phyloP scores from a whole-genome alignment of 1,284 basidiomycete genomes.

The Sporisorium scitamineum region DNA sequence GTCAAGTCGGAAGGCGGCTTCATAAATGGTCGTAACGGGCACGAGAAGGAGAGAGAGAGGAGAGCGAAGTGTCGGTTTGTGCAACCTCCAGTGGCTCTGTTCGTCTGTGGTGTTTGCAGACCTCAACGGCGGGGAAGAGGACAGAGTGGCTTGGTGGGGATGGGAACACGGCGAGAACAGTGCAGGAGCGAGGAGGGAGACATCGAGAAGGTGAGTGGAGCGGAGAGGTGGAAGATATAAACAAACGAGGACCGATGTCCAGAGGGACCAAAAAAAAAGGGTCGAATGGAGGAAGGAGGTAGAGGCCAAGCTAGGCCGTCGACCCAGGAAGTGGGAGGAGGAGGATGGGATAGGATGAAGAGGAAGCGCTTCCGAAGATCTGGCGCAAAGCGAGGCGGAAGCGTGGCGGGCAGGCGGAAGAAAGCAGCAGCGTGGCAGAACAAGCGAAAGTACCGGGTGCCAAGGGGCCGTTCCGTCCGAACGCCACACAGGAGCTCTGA shows the following conservation, averaged over 20 bases:
- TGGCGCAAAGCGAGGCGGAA: constrained; percentile 12
- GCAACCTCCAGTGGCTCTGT: background rate
- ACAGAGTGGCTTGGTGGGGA: background rate
- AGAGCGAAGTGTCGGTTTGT: background rate
- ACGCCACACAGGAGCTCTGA: background rate
- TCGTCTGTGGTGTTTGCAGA: background rate
- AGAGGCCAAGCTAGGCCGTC: background rate
- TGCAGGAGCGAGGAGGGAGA: constrained; percentile 1
- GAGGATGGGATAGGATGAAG: constrained; percentile 12
- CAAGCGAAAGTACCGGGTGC: background rate
- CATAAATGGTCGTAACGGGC: constrained; percentile 6
- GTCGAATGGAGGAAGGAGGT: background rate
- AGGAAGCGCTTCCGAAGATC: constrained; percentile 34
- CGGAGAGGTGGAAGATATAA: constrained; percentile 12
- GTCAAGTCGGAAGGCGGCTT: background rate
- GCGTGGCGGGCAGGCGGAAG: background rate
- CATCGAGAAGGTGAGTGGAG: constrained; percentile 5
- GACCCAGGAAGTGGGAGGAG: background rate
- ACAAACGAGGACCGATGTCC: background rate
- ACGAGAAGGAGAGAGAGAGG: background rate
- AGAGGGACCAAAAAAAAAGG: background rate
- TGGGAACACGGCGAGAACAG: background rate
- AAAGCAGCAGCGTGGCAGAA: background rate
- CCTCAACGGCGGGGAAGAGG: background rate
- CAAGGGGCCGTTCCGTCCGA: background rate